Evolutionary conservation across 495 filamentous ascomycete species (phyloP).

Genomic region (Glonium stellatum): DNA sequence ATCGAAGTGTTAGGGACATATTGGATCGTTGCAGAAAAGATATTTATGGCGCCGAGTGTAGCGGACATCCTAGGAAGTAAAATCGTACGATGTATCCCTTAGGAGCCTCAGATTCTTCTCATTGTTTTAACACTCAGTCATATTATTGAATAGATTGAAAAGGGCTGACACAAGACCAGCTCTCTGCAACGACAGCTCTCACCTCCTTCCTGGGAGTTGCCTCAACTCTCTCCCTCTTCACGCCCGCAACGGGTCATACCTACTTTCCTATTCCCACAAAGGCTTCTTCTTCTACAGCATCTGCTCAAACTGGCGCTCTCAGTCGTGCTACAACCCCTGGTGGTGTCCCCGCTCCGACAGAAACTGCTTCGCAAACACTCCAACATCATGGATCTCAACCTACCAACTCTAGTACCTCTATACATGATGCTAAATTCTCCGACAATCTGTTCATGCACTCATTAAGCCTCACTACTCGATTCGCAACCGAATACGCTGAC

Average conservation of each 20-base stretch:
- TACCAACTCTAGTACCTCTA: constrained; percentile 14
- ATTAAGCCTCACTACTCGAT: constrained; percentile 22
- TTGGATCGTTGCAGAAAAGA: constrained; percentile 75
- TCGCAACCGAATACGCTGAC: constrained; percentile 69
- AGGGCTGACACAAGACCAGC: not conserved
- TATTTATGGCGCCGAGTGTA: constrained; percentile 84
- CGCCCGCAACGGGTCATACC: constrained; percentile 64
- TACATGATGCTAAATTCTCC: constrained; percentile 35
- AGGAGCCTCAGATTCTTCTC: too few relatives aligned
- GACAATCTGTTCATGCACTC: constrained; percentile 27
- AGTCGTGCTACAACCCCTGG: constrained; percentile 10
- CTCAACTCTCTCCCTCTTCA: constrained; percentile 60
- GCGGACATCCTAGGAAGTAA: constrained; percentile 68
- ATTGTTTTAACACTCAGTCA: too few relatives aligned
- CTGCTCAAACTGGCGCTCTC: not conserved
- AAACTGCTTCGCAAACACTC: not conserved
- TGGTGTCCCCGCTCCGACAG: not conserved
- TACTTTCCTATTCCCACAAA: constrained; percentile 53
- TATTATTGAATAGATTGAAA: too few relatives aligned
- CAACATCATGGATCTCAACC: constrained; percentile 29
- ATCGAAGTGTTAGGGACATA: constrained; percentile 69
- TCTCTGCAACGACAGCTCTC: constrained; percentile 56
- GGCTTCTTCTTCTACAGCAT: constrained; percentile 19
- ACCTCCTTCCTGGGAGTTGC: constrained; percentile 58
- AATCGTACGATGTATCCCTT: constrained; percentile 49